Base-by-base conservation (phyloP, 208 protist species). In the Leptomonas seymouri region DNA sequence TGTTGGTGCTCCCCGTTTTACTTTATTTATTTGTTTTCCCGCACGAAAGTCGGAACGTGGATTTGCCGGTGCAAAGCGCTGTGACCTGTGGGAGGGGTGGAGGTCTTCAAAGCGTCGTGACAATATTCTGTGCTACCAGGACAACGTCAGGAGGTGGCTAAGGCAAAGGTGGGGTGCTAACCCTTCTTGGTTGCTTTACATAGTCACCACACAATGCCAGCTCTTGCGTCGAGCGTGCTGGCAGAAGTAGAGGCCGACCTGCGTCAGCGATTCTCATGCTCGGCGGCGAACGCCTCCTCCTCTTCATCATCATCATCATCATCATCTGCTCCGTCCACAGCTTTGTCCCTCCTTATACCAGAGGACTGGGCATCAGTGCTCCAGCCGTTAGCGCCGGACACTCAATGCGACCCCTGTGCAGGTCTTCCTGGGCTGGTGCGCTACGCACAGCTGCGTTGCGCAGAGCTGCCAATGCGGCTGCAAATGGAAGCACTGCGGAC, bases 391-490 rank as follows among this genome's bases (percentile, higher is more conserved):
- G 57, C 53, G 11, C 27, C 58, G 1, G 39, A 54, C 21, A 25
- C 31, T 11, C 60, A 20, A 8, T 59, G 21, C 54, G 25, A 27
- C 21, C 12, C 23, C 23, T 16, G 48, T 23, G 2, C 39, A 27
- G 34, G 41, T 51, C 30, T 53, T 14, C 30, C 18, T 16, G 67
- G 73, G 31, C 44, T 85, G 11, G 54, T 70, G 12, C 55, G 61
- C 30, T 86, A 89, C 74, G 62, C 76, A 12, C 60, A 79, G 42
- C 62, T 75, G 57, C 80, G 79, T 18, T 74, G 78, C 21, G 86
- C 89, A 25, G 86, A 84, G 72, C 77, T 94, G 63, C 89, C 89
- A 23, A 94, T 91, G 89, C 81, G 83, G 41, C 55, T 94, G 55
- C 84, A 91, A 59, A 82, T 79, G 0, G 86, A 94, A 53, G 84